Evolutionary conservation across 1,139 yeast species (phyloP).

Genomic region (Yamadazyma friedrichii): DNA sequence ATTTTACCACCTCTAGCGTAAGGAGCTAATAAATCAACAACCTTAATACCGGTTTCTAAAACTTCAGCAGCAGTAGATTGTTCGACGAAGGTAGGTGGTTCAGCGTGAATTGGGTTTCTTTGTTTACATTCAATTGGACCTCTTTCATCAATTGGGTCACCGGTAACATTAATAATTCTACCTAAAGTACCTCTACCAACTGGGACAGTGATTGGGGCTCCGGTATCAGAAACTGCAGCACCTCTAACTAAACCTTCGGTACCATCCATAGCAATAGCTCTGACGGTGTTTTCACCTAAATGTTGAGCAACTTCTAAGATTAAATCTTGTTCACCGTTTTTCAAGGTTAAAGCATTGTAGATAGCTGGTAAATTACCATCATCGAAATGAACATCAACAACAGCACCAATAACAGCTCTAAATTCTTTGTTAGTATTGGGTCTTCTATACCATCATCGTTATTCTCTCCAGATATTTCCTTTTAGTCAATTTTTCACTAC

Average conservation of each 20-base stretch:
- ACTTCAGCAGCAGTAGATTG: conserved; percentile 98
- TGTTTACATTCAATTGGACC: conserved; percentile 93
- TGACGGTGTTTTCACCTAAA: conserved; percentile 99
- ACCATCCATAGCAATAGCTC: conserved; percentile 99
- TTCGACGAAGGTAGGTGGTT: conserved; percentile 93
- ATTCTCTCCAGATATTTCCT: too few relatives aligned
- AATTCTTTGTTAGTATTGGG: conserved; percentile 15
- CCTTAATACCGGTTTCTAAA: conserved; percentile 99
- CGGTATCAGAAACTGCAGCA: conserved; percentile 86
- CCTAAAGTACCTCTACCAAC: conserved; percentile 99
- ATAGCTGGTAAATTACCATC: conserved; percentile 97
- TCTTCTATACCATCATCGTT: too few relatives aligned
- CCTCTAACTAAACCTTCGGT: conserved; percentile 99
- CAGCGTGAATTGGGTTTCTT: conserved; percentile 98
- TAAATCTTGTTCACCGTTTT: conserved; percentile 65
- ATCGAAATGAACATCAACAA: conserved; percentile 98
- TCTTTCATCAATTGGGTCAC: conserved; percentile 99
- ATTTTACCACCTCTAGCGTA: conserved; percentile 99
- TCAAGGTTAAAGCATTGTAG: conserved; percentile 91
- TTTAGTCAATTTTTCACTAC: too few relatives aligned
- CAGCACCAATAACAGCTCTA: conserved; percentile 99
- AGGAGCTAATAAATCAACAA: conserved; percentile 98
- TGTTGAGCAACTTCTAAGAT: conserved; percentile 99
- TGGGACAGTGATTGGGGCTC: conserved; percentile 98
- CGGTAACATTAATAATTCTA: conserved; percentile 96